phyloP scores from a whole-genome alignment of 306 rosid species.

The Fagus crenata region DNA sequence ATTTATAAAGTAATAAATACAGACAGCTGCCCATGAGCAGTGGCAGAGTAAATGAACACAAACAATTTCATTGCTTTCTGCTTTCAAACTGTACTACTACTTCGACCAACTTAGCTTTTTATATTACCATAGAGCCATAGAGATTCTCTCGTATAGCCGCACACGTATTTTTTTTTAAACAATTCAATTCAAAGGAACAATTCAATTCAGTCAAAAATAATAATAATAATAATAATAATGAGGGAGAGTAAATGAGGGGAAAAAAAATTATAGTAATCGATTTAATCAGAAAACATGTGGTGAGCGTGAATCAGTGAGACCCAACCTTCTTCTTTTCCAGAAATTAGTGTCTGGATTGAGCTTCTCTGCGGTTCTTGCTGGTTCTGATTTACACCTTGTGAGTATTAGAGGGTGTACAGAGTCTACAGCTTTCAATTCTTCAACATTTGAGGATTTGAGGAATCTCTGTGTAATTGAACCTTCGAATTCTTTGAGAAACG shows the following conservation, averaged over 20 bases:
- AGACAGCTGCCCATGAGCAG: conserved; percentile 19
- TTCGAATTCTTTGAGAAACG: conserved; percentile 37
- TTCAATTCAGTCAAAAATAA: background rate
- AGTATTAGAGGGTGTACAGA: conserved; percentile 45
- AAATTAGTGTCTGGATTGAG: conserved; percentile 50
- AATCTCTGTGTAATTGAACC: conserved; percentile 39
- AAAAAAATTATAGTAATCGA: conserved; percentile 17
- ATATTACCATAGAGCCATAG: conserved; percentile 28
- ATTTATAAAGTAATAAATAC: conserved; percentile 15
- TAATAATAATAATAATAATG: background rate
- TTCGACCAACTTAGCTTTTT: conserved; percentile 8
- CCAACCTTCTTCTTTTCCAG: conserved; percentile 55
- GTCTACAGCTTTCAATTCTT: conserved; percentile 28
- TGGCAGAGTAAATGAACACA: conserved; percentile 28
- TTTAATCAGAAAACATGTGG: conserved; percentile 48
- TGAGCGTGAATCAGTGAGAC: conserved; percentile 40
- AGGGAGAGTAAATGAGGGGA: background rate
- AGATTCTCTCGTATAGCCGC: conserved; percentile 46
- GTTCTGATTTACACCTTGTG: conserved; percentile 86
- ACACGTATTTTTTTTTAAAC: conserved; percentile 6
- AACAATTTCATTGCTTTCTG: conserved; percentile 3
- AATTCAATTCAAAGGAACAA: conserved; percentile 5
- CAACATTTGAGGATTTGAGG: conserved; percentile 32
- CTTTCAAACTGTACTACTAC: background rate
- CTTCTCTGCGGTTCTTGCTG: conserved; percentile 56